Evolutionary conservation across 306 rosid genomes (phyloP).

Genomic region (Astragalus membranaceus): DNA sequence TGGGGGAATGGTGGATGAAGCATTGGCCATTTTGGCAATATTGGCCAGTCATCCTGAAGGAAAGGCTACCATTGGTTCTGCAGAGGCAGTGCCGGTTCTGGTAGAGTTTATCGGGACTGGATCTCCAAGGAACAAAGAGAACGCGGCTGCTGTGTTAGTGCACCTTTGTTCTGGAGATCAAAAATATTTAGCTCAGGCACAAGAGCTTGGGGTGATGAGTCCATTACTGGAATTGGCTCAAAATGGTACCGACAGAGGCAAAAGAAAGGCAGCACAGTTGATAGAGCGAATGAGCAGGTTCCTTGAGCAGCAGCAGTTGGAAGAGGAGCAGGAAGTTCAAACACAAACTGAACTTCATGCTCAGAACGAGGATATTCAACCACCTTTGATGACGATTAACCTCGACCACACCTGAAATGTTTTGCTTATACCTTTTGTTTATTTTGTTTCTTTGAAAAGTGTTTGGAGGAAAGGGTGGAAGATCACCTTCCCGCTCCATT

Average conservation of each 20-base stretch:
- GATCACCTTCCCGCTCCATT: conserved; percentile 61
- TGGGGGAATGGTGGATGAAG: conserved; percentile 96
- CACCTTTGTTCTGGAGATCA: conserved; percentile 86
- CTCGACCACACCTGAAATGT: conserved; percentile 39
- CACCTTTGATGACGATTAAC: conserved; percentile 22
- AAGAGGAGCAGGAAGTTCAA: conserved; percentile 30
- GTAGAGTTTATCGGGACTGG: conserved; percentile 78
- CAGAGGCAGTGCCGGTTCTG: conserved; percentile 81
- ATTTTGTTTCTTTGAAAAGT: conserved; percentile 33
- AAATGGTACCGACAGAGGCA: conserved; percentile 90
- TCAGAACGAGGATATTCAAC: conserved; percentile 37
- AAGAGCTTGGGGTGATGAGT: conserved; percentile 57
- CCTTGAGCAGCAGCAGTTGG: conserved; percentile 48
- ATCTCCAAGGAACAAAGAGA: conserved; percentile 93
- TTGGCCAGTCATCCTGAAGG: conserved; percentile 91
- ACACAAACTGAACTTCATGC: conserved; percentile 41
- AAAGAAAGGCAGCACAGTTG: conserved; percentile 86
- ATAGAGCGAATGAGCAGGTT: conserved; percentile 76
- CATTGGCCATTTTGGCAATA: conserved; percentile 91
- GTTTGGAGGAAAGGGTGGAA: conserved; percentile 69
- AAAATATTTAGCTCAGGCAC: conserved; percentile 65
- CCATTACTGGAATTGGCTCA: conserved; percentile 70
- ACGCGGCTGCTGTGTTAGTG: conserved; percentile 88
- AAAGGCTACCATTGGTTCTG: conserved; percentile 69
- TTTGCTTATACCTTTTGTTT: conserved; percentile 18